Percentiles rank a stretch among this genome's conserved stretches.
Conservation (phyloP, 495 filamentous ascomycete species). For the Penicillium desertorum region DNA sequence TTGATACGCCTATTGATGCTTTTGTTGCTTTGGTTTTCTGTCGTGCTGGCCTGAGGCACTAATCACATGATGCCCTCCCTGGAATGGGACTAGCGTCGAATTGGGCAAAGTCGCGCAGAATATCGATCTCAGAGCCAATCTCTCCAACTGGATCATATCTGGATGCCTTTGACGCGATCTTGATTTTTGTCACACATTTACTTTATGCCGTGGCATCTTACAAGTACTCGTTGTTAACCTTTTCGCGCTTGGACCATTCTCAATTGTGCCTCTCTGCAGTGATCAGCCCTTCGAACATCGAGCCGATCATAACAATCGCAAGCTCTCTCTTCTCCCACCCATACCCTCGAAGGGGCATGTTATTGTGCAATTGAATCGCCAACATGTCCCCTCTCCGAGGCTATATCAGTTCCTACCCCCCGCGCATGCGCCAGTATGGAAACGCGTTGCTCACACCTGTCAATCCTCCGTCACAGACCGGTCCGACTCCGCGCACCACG, state of each 20-base stretch:
- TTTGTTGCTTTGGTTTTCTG: neutral
- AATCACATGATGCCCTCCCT: constrained; percentile 25
- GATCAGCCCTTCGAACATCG: constrained; percentile 18
- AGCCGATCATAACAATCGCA: constrained; percentile 21
- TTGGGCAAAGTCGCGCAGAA: constrained; percentile 39
- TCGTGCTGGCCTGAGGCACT: constrained; percentile 8
- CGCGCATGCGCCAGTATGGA: constrained; percentile 83
- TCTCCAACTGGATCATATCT: constrained; percentile 25
- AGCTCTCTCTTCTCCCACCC: constrained; percentile 10
- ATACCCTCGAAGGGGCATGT: constrained; percentile 43
- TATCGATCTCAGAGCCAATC: constrained; percentile 26
- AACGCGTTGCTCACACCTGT: constrained; percentile 92
- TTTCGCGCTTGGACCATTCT: neutral
- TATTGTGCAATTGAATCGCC: constrained; percentile 37
- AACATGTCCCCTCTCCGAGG: constrained; percentile 73
- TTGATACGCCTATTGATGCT: neutral
- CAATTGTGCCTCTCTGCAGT: constrained; percentile 5
- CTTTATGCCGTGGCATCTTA: neutral
- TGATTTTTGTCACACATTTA: neutral
- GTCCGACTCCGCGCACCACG: constrained; percentile 77
- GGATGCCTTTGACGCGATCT: neutral
- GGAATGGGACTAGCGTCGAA: constrained; percentile 34
- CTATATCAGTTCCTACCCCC: constrained; percentile 87
- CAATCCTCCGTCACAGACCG: constrained; percentile 64
- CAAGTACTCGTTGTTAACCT: neutral